These are phyloP conservation scores for Phragmites australis DNA, from an alignment of 176 grass and related monocot species.

Conservation along the genomic window DNA sequence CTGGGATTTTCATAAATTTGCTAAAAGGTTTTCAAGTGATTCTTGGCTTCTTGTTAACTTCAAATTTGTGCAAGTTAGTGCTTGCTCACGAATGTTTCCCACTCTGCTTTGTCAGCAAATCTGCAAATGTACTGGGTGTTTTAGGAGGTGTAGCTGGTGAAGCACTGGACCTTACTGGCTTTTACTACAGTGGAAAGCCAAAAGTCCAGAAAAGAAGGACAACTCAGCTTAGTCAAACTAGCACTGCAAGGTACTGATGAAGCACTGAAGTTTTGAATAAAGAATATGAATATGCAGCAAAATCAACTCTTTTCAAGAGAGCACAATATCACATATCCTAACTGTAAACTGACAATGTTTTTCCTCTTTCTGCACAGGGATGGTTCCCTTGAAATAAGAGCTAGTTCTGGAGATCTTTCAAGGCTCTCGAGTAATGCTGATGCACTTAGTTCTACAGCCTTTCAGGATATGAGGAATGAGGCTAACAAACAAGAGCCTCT, in stretches of 20 bases:
- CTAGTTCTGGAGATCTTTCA: conserved; percentile 76
- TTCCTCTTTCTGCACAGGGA: conserved; percentile 47
- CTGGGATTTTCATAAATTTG: conserved; percentile 99
- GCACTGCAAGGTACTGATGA: conserved; percentile 74
- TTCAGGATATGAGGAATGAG: conserved; percentile 51
- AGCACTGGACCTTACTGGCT: conserved; percentile 87
- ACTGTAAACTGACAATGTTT: conserved; percentile 30
- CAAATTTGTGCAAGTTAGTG: conserved; percentile 7
- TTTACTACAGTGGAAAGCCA: conserved; percentile 89
- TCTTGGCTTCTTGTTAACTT: conserved; percentile 35
- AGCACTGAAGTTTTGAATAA: conserved; percentile 12
- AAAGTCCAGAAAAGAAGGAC: conserved; percentile 62
- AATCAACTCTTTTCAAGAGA: neutral
- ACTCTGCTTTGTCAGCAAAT: conserved; percentile 64
- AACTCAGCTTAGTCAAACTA: conserved; percentile 65
- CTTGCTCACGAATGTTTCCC: conserved; percentile 41
- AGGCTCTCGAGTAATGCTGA: conserved; percentile 66
- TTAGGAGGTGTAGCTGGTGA: conserved; percentile 85
- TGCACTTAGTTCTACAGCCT: conserved; percentile 33
- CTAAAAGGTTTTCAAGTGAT: conserved; percentile 72
- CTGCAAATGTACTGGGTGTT: conserved; percentile 94
- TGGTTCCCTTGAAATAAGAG: conserved; percentile 59
- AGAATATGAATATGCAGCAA: neutral
- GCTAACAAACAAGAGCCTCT: conserved; percentile 39
- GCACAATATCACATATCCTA: neutral